These are phyloP conservation scores for Alternaria sp. DNA, from an alignment of 2,329 filamentous ascomycete genomes.

Conservation along the genomic window DNA sequence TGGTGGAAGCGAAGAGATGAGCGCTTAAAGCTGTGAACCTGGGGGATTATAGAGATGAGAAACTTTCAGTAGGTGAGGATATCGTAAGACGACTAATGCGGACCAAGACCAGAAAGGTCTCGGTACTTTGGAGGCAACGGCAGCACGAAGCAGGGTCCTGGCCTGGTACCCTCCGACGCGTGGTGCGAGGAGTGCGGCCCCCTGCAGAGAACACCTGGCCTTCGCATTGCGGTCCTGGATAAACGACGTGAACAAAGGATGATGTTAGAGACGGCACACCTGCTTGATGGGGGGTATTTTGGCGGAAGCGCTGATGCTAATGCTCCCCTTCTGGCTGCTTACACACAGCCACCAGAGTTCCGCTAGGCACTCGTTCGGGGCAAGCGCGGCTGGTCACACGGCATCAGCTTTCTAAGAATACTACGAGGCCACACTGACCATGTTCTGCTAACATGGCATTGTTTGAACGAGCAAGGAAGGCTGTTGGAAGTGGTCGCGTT, in stretches of 20 bases:
- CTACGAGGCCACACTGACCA: constrained; percentile 23
- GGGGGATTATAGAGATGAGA: not conserved
- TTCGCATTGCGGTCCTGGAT: constrained; percentile 8
- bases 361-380: constrained; percentile 32
- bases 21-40: not conserved
- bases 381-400: constrained; percentile 38
- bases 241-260: constrained; percentile 4
- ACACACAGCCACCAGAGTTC: constrained; percentile 47
- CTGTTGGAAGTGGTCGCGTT: not conserved
- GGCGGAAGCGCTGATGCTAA: constrained; percentile 28
- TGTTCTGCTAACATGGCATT: constrained; percentile 21
- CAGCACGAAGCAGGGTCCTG: constrained; percentile 10
- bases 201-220: not conserved
- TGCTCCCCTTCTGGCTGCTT: constrained; percentile 39
- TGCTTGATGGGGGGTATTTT: constrained; percentile 23
- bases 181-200: not conserved
- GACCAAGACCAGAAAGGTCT: not conserved
- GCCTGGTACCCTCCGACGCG: constrained; percentile 1
- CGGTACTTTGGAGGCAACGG: not conserved
- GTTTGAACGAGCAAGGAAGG: constrained; percentile 22
- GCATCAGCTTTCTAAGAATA: constrained; percentile 52
- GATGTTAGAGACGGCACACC: constrained; percentile 1
- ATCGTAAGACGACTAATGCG: constrained; percentile 5
- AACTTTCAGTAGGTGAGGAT: constrained; percentile 2
- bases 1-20: not conserved